Evolutionary conservation across 2,329 filamentous ascomycete species (phyloP).

Genomic region (Drechmeria coniospora): DNA sequence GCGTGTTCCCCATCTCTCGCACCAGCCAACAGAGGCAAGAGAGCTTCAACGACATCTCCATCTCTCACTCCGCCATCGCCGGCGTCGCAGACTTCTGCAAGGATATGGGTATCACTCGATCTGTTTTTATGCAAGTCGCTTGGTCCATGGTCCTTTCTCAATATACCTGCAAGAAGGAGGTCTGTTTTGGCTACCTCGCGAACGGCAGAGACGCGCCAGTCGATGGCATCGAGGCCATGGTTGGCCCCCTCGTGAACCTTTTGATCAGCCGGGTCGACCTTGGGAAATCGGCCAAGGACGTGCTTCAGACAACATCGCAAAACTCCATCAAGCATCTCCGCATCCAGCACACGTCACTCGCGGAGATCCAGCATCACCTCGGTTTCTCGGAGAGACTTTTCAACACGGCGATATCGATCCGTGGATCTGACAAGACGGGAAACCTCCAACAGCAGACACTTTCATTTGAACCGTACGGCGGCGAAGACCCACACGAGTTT

Average conservation of each 20-base stretch:
- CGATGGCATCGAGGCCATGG: constrained; percentile 27
- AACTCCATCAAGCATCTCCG: constrained; percentile 29
- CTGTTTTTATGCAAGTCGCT: constrained; percentile 32
- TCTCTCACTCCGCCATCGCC: not conserved
- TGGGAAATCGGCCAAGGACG: constrained; percentile 11
- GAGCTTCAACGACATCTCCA: constrained; percentile 1
- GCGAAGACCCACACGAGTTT: constrained; percentile 7
- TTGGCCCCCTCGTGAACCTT: constrained; percentile 40
- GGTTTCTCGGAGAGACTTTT: constrained; percentile 12
- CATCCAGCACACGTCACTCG: constrained; percentile 33
- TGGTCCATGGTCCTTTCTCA: constrained; percentile 35
- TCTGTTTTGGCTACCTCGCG: constrained; percentile 38
- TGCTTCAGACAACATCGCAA: constrained; percentile 26
- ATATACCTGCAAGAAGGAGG: constrained; percentile 29
- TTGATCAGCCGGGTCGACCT: constrained; percentile 31
- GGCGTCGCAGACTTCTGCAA: constrained; percentile 17
- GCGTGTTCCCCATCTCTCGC: constrained; percentile 3
- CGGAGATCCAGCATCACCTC: constrained; percentile 24
- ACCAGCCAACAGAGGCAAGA: not conserved
- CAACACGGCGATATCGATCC: constrained; percentile 18
- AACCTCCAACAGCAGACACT: not conserved
- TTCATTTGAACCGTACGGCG: constrained; percentile 3
- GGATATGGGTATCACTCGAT: constrained; percentile 26
- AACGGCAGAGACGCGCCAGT: constrained; percentile 37
- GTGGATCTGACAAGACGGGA: constrained; percentile 6